Percentiles rank a stretch among this genome's conserved stretches.
Conservation (phyloP, 495 filamentous ascomycete genomes). For the Melanomma pulvis-pyrius region DNA sequence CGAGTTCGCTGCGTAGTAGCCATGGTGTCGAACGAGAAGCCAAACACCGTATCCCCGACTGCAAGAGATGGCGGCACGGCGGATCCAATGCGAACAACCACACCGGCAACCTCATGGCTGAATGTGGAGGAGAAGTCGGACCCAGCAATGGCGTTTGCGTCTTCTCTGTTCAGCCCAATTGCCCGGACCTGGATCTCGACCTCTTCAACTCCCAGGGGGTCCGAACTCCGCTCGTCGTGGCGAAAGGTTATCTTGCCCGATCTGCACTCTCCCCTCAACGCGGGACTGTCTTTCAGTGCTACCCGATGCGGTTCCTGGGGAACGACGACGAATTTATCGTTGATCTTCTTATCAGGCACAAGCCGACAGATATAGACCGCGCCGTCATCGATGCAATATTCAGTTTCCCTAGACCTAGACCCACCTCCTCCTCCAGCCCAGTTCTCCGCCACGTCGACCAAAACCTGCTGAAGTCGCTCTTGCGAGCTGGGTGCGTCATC, state of each 20-base stretch:
- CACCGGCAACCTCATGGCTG: background rate
- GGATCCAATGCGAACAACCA: background rate
- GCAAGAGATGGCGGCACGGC: background rate
- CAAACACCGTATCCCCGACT: background rate
- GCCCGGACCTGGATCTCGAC: background rate
- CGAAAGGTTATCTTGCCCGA: background rate
- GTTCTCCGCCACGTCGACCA: background rate
- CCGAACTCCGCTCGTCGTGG: background rate
- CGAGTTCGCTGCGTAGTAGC: background rate
- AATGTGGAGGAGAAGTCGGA: background rate
- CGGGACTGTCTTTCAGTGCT: background rate
- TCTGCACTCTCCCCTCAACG: background rate
- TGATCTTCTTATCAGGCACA: too few species aligned
- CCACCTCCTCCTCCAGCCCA: too few species aligned
- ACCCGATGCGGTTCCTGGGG: background rate
- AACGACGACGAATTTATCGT: too few species aligned
- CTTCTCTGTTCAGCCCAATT: background rate
- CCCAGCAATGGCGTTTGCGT: background rate
- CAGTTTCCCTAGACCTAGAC: background rate
- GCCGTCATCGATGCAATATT: background rate
- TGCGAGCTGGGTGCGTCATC: background rate
- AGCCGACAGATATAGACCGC: too few species aligned
- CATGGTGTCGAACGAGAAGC: background rate
- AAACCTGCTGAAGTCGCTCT: background rate
- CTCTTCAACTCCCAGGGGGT: background rate